phyloP scores from a whole-genome alignment of 2,329 filamentous ascomycete species.

The Coleophoma eucalyptorum region DNA sequence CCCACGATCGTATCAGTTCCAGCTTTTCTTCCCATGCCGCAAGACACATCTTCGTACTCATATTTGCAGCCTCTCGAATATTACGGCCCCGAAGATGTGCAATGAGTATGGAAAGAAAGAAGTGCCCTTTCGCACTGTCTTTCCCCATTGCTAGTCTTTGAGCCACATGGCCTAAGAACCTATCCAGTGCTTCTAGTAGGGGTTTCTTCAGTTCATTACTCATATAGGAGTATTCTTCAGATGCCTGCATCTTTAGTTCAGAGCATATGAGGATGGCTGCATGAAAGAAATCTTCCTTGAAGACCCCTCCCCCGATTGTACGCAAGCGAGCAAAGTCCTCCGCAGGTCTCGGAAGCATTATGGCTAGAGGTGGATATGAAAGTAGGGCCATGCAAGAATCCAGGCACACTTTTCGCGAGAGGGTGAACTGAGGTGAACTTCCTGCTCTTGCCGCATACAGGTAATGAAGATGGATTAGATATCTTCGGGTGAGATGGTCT shows the following conservation, averaged over 20 bases:
- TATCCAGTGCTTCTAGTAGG: not conserved
- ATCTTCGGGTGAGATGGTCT: conserved; percentile 46
- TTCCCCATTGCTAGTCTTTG: conserved; percentile 32
- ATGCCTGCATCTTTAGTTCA: conserved; percentile 30
- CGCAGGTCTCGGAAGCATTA: not conserved
- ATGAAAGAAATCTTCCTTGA: conserved; percentile 34
- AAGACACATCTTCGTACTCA: conserved; percentile 1
- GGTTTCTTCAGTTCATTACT: conserved; percentile 34
- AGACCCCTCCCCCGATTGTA: conserved; percentile 34
- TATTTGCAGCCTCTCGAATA: not conserved
- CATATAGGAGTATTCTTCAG: not conserved
- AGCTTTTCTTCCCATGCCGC: not conserved
- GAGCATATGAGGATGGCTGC: conserved; percentile 38
- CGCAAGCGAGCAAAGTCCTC: conserved; percentile 32
- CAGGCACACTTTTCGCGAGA: conserved; percentile 39
- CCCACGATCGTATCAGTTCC: not conserved
- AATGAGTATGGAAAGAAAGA: conserved; percentile 33
- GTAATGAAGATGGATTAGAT: conserved; percentile 48
- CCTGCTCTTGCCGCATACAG: conserved; percentile 37
- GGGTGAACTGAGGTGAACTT: conserved; percentile 39
- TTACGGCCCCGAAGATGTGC: conserved; percentile 29
- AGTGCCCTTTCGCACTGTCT: conserved; percentile 36
- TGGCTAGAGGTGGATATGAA: not conserved
- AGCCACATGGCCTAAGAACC: conserved; percentile 20
- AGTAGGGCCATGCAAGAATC: conserved; percentile 32